Conservation (phyloP, 345 rosid species). For the Bruguiera gymnorhiza region DNA sequence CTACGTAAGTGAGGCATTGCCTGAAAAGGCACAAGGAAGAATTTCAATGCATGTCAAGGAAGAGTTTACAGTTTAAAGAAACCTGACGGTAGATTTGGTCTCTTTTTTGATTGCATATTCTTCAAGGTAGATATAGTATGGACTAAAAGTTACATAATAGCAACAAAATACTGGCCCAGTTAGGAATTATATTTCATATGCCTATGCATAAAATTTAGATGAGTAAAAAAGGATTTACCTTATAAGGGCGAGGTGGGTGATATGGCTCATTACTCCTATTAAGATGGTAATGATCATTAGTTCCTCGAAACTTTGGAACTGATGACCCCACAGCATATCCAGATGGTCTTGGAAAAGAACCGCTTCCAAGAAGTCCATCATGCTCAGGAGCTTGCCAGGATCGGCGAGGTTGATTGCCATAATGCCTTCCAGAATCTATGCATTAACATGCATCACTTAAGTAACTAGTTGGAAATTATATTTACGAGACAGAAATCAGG, state of each 20-base stretch:
- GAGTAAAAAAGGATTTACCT: constrained; percentile 42
- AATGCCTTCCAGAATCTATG: constrained; percentile 67
- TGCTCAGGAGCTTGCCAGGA: constrained; percentile 86
- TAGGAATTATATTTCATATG: background rate
- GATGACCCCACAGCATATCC: constrained; percentile 60
- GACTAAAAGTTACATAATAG: background rate
- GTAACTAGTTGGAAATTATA: background rate
- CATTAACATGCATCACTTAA: constrained; percentile 10
- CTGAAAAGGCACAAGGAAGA: constrained; percentile 39
- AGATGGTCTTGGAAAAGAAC: constrained; percentile 82
- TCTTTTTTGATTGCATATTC: background rate
- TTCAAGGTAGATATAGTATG: background rate
- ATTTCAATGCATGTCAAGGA: background rate
- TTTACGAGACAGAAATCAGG: background rate
- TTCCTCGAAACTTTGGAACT: constrained; percentile 47
- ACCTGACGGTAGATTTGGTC: background rate
- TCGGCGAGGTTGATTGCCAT: constrained; percentile 66
- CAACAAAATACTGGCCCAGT: constrained; percentile 6
- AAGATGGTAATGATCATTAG: constrained; percentile 61
- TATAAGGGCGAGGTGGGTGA: constrained; percentile 94
- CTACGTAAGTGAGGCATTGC: constrained; percentile 66
- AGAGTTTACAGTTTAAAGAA: background rate
- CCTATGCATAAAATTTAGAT: background rate
- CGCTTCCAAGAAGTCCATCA: constrained; percentile 98
- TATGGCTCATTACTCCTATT: constrained; percentile 76